Percentiles rank a stretch among this genome's conserved stretches.
phyloP scores from a whole-genome alignment of 73 alveolate species.

The Paramecium bursaria region DNA sequence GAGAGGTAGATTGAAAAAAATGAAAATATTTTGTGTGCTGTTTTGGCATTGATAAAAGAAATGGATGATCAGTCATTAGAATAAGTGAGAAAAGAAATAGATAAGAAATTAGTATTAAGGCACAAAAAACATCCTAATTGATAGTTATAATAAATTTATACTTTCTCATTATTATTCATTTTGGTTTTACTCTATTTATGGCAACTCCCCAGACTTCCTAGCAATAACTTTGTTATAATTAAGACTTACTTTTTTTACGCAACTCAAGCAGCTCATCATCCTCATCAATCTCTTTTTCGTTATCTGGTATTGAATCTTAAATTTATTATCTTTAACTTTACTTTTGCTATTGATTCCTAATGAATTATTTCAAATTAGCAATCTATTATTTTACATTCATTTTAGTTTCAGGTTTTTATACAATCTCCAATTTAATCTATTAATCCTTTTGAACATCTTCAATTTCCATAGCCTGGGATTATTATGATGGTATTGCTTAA shows the following conservation, averaged over 20 bases:
- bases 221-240: neutral
- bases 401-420: too few relatives aligned
- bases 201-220: slow-evolving; percentile 2
- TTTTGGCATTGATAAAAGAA: slow-evolving; percentile 84
- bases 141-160: slow-evolving; percentile 17
- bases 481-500: too few relatives aligned
- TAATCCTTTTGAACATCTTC: too few relatives aligned
- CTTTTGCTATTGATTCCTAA: too few relatives aligned
- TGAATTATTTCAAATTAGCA: too few relatives aligned
- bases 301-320: too few relatives aligned
- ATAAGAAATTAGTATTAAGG: slow-evolving; percentile 70
- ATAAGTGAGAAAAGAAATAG: slow-evolving; percentile 84
- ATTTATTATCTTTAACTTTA: too few relatives aligned
- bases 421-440: too few relatives aligned
- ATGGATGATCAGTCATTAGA: slow-evolving; percentile 86
- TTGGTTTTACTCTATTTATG: neutral
- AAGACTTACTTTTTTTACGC: slow-evolving; percentile 1
- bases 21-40: slow-evolving; percentile 89
- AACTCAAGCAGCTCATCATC: slow-evolving; percentile 17
- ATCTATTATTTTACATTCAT: too few relatives aligned
- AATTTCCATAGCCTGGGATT: too few relatives aligned
- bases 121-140: slow-evolving; percentile 36
- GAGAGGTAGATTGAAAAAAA: slow-evolving; percentile 60
- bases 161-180: slow-evolving; percentile 41
- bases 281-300: slow-evolving; percentile 40